Conservation (phyloP, 257 asterid genomes). For the Solanum infundibuliforme region DNA sequence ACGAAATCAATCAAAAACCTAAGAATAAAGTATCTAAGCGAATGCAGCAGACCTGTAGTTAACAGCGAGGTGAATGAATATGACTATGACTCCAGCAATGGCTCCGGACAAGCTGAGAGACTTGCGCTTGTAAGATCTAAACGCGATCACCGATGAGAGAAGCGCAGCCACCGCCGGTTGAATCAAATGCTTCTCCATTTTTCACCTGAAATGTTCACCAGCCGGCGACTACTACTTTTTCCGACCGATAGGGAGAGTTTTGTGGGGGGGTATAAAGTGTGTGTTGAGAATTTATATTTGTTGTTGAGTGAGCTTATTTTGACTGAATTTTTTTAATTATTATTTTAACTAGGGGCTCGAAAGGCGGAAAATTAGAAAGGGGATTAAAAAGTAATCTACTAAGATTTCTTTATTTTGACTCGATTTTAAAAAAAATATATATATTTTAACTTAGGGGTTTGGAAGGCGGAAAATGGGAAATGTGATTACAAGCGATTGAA, state of each 20-base stretch:
- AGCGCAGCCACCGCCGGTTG: constrained; percentile 43
- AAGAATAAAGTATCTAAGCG: not conserved
- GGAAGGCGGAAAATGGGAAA: not conserved
- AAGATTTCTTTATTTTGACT: not conserved
- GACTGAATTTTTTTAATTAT: not conserved
- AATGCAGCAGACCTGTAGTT: constrained; percentile 45
- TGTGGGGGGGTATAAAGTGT: not conserved
- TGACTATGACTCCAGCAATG: constrained; percentile 51
- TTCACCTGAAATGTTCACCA: not conserved
- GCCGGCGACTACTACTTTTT: not conserved
- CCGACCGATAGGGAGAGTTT: not conserved
- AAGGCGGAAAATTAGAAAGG: not conserved
- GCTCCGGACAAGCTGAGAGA: constrained; percentile 86
- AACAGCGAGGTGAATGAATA: constrained; percentile 69
- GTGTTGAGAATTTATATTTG: not conserved
- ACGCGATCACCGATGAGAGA: constrained; percentile 44
- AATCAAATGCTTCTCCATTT: constrained; percentile 34
- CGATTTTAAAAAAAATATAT: not conserved
- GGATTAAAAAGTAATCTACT: not conserved
- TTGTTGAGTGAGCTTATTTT: not conserved
- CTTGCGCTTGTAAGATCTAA: constrained; percentile 53
- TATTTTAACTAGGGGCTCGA: not conserved
- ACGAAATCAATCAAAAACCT: not conserved
- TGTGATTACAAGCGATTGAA: not conserved
- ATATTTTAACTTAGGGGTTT: not conserved